These are phyloP conservation scores for Paramecium sonneborni DNA, from an alignment of 73 alveolate genomes.

Conservation along the genomic window DNA sequence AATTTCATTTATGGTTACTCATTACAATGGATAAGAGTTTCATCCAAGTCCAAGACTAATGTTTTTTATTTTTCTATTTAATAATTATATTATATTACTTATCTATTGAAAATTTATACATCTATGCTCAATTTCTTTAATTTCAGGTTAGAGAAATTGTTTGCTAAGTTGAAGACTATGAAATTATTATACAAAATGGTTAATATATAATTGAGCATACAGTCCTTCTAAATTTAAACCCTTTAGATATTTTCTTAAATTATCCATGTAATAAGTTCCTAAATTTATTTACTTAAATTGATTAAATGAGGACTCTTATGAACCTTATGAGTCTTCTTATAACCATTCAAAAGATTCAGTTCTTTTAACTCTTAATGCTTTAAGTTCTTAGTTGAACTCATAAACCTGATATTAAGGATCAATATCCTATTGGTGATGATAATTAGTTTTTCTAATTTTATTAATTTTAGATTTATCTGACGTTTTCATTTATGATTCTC, in stretches of 20 bases:
- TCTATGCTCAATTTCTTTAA: neutral
- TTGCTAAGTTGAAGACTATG: neutral
- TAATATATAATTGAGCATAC: neutral
- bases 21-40: conserved; percentile 60
- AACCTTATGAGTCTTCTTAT: neutral
- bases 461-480: conserved; percentile 13
- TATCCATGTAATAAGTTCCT: conserved; percentile 20
- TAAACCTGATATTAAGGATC: neutral
- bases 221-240: neutral
- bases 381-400: neutral
- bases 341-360: neutral
- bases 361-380: conserved; percentile 11
- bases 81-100: neutral
- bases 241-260: neutral
- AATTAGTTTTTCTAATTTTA: neutral
- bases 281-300: neutral
- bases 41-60: conserved; percentile 56
- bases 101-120: neutral
- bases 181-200: conserved; percentile 8
- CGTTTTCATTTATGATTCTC: neutral
- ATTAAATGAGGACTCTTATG: neutral
- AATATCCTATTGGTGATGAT: neutral
- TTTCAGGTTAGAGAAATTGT: neutral
- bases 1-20: conserved; percentile 41
- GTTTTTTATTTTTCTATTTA: neutral